Evolutionary conservation across 75 land plant genomes (phyloP), one percentile per base, ranked within the genome.

Genomic region (Sequoia sempervirens): DNA sequence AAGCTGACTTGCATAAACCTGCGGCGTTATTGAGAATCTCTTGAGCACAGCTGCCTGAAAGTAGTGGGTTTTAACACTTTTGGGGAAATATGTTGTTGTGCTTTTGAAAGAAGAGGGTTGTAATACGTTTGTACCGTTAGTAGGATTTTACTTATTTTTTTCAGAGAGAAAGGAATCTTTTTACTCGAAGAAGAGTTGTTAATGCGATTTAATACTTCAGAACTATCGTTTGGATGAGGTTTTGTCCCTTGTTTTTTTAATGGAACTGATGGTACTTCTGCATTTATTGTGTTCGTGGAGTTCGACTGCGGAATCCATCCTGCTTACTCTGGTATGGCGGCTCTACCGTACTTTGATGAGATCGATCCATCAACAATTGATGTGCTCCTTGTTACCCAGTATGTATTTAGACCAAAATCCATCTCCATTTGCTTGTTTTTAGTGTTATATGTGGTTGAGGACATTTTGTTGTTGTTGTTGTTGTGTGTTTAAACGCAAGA

Each of bases 261-360:
- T 17, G 20, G 79, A 23, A 83, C 47, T 83, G 84, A 68, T 72
- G 37, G 26, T 30, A 15, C 18, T 76, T 52, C n/a, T 82, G 74
- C 64, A 14, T 61, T 36, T 83, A 46, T 50, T 76, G 81, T 79
- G 78, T 78, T 3, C 75, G 68, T 79, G 83, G 74, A 97, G 99
- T 97, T 97, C 84, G 99, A 97, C 81, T 97, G 99, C 86, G 99
- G 99, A 74, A 97, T 97, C 72, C 98, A 97, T 86, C 99, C 96
- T 23, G 99, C 92, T 12, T 97, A 93, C 90, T 93, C 98, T 14
- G 98, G 98, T 26, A 94, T 97, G 95, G 95, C 99, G 36, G 99
- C 99, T 43, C 82, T 97, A 83, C 99, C 99, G 30, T 97, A 97
- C 78, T 97, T 97, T 82, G 99, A 97, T 89, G 99, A 96, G 85